Conservation (phyloP, 345 rosid species). For the Hevea brasiliensis region DNA sequence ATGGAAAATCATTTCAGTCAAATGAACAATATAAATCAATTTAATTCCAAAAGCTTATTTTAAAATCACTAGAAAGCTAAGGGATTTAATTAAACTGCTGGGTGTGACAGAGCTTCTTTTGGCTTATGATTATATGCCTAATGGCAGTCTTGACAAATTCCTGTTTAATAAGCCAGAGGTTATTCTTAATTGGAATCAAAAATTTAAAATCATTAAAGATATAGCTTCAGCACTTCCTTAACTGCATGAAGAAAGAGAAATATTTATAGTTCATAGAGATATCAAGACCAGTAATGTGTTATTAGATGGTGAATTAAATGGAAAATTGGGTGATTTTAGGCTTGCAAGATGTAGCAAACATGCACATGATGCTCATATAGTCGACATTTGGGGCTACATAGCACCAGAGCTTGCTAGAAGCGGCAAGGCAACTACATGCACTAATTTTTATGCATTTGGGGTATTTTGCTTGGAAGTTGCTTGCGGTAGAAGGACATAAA, state of each 20-base stretch:
- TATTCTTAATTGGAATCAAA: conserved; percentile 7
- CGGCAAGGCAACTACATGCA: conserved; percentile 11
- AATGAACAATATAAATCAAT: no score
- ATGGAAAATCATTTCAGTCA: no score
- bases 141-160: conserved; percentile 12
- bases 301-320: conserved; percentile 15
- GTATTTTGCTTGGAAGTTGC: conserved; percentile 9
- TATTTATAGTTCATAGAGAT: conserved; percentile 8
- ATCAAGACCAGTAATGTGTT: conserved; percentile 15
- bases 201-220: conserved; percentile 7
- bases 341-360: conserved; percentile 14
- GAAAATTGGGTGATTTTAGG: conserved; percentile 16
- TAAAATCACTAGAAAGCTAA: no score
- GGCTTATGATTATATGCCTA: conserved; percentile 21
- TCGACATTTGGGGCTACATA: neutral
- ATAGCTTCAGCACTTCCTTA: neutral
- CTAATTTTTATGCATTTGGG: conserved; percentile 2
- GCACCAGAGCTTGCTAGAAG: conserved; percentile 11
- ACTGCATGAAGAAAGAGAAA: conserved; percentile 14
- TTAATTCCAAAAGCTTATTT: no score
- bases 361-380: conserved; percentile 6
- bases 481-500: conserved; percentile 3
- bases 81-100: no score
- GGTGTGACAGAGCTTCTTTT: no score
- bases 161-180: neutral